Conservation (phyloP, 164 flowering plant species). For the Vitis cinerea region DNA sequence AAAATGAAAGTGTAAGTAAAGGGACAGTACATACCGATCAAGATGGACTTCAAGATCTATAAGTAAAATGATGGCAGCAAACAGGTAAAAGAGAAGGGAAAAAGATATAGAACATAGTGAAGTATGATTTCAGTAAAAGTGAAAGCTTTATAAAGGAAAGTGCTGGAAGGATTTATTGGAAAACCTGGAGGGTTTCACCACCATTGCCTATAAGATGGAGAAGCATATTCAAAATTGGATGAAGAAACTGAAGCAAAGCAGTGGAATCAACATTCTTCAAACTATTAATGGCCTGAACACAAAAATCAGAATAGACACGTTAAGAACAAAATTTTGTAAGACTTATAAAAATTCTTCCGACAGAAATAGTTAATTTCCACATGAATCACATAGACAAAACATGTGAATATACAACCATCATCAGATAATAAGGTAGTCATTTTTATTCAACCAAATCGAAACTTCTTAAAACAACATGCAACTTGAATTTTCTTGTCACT, state of each 20-base stretch:
- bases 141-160: not conserved
- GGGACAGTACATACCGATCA: not conserved
- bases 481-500: not conserved
- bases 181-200: conserved; percentile 98
- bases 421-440: not conserved
- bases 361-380: conserved; percentile 3
- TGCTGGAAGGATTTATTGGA: not conserved
- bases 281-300: conserved; percentile 93
- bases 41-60: not conserved
- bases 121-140: not conserved
- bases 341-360: too few species aligned
- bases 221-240: conserved; percentile 93
- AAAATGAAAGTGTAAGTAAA: conserved; percentile 15
- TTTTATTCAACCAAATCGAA: too few species aligned
- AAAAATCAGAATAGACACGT: not conserved
- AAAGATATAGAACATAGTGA: not conserved
- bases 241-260: conserved; percentile 94
- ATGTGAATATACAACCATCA: not conserved
- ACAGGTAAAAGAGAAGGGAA: not conserved
- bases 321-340: too few species aligned
- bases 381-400: not conserved
- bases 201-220: conserved; percentile 98
- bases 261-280: conserved; percentile 96
- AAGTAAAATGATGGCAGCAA: not conserved
- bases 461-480: not conserved